Evolutionary conservation across 805 yeast species (phyloP).

Genomic region (Saccharomycopsis oosterbeekiorum): DNA sequence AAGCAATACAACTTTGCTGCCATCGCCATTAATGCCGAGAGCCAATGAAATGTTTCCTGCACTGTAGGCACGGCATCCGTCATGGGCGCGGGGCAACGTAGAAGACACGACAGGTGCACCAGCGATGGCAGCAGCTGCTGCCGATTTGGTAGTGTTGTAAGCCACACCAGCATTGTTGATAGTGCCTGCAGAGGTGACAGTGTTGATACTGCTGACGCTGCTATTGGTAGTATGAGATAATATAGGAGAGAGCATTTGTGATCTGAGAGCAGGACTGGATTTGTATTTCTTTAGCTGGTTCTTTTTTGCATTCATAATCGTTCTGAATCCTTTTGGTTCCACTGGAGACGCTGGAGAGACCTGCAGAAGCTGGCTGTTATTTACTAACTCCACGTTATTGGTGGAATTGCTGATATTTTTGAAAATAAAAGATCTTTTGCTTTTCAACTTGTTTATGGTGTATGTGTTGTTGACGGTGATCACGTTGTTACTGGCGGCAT

Average conservation of each 20-base stretch:
- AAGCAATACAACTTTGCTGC: not conserved
- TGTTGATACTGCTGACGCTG: not conserved
- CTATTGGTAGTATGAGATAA: not conserved
- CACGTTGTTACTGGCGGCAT: not conserved
- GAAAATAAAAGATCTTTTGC: not conserved
- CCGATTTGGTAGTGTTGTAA: not conserved
- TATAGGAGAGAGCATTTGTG: not conserved
- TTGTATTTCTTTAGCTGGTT: conserved; percentile 9
- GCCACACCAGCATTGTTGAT: not conserved
- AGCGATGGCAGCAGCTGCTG: not conserved
- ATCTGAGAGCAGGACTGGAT: conserved; percentile 10
- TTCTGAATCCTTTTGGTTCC: conserved; percentile 4
- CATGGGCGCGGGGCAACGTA: not conserved
- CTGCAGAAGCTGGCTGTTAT: not conserved
- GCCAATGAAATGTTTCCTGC: not conserved
- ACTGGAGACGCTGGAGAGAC: too few species aligned
- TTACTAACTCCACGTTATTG: not conserved
- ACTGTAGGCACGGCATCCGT: not conserved
- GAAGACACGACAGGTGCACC: not conserved
- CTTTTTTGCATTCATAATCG: conserved; percentile 7
- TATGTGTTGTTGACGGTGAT: not conserved
- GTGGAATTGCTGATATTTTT: not conserved
- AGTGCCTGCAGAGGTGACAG: not conserved
- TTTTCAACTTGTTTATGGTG: not conserved
- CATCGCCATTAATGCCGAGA: not conserved